phyloP scores from a whole-genome alignment of 2,329 filamentous ascomycete genomes.

The Arthrobotrys pseudoclavata region DNA sequence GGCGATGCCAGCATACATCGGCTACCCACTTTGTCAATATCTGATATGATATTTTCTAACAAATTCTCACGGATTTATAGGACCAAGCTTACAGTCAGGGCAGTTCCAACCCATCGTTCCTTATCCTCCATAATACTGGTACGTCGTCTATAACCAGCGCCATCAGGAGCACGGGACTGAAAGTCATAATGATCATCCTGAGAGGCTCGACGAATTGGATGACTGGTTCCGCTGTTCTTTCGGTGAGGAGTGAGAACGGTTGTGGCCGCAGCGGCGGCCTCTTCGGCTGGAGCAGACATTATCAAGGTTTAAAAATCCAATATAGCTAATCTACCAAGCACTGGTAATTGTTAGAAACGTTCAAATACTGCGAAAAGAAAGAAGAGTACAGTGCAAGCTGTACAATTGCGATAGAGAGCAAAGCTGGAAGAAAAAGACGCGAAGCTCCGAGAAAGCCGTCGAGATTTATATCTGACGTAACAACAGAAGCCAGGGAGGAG shows the following conservation, averaged over 20 bases:
- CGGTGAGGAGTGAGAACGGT: constrained; percentile 17
- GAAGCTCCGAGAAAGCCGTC: not conserved
- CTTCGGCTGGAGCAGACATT: constrained; percentile 37
- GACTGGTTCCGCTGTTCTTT: constrained; percentile 24
- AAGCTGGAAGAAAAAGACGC: not conserved
- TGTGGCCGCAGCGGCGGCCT: constrained; percentile 23
- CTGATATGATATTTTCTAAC: not conserved
- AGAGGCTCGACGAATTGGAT: constrained; percentile 32
- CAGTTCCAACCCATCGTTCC: constrained; percentile 57
- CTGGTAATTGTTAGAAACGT: constrained; percentile 24
- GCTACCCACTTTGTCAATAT: constrained; percentile 65
- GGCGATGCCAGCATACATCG: constrained; percentile 75
- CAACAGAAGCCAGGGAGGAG: not conserved
- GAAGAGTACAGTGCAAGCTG: constrained; percentile 1
- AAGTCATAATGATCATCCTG: constrained; percentile 58
- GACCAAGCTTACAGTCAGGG: constrained; percentile 50
- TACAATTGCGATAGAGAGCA: not conserved
- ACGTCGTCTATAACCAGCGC: constrained; percentile 53
- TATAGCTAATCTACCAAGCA: constrained; percentile 24
- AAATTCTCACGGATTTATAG: not conserved
- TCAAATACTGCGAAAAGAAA: not conserved
- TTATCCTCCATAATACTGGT: constrained; percentile 59
- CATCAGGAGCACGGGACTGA: constrained; percentile 51
- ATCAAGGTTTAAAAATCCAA: constrained; percentile 21
- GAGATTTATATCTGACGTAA: constrained; percentile 47